These are phyloP conservation scores for Annona squamosa DNA, from an alignment of 164 flowering plant genomes.

Conservation along the genomic window DNA sequence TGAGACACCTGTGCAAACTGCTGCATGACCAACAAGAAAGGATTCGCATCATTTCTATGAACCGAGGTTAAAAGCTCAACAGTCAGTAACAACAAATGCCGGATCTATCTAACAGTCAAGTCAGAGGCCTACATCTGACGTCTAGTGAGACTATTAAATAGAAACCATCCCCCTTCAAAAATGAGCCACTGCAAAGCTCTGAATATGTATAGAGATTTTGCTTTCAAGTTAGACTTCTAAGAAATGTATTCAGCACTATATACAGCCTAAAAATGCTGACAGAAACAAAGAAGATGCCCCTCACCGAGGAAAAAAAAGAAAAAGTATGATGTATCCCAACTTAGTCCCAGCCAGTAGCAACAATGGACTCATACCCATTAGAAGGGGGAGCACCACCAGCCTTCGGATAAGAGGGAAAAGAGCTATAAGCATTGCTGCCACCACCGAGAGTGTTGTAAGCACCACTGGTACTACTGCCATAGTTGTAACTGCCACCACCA, in stretches of 20 bases:
- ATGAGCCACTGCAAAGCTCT: conserved; percentile 1
- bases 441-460: conserved; percentile 1
- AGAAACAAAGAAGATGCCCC: neutral
- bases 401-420: neutral
- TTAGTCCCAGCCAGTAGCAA: conserved; percentile 39
- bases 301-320: neutral
- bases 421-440: neutral
- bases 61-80: neutral
- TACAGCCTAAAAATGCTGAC: conserved; percentile 4
- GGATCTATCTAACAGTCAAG: neutral
- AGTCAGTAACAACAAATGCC: neutral
- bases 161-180: neutral
- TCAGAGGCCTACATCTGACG: neutral
- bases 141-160: neutral
- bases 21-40: neutral
- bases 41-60: neutral
- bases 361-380: conserved; percentile 17
- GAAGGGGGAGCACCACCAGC: neutral
- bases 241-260: neutral
- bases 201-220: neutral
- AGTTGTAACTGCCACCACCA: neutral
- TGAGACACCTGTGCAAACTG: neutral
- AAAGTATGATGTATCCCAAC: neutral
- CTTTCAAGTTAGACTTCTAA: neutral
- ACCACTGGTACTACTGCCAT: conserved; percentile 7